Percentiles rank a stretch among this genome's conserved stretches.
phyloP scores from a whole-genome alignment of 1,284 basidiomycete species.

The Tylopilus sp. region DNA sequence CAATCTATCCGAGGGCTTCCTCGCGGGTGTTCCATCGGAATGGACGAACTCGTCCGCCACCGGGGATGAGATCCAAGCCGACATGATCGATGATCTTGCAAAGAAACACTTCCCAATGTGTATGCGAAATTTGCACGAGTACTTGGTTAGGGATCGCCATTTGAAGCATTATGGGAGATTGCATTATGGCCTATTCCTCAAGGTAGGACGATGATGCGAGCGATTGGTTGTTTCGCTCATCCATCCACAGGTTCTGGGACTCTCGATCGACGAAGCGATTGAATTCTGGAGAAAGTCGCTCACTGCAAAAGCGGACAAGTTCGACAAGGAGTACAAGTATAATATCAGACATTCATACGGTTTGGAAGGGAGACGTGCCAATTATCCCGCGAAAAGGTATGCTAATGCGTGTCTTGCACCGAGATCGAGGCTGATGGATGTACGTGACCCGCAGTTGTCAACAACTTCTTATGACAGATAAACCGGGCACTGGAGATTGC shows the following conservation, averaged over 20 bases:
- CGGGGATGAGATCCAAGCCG: slow-evolving; percentile 77
- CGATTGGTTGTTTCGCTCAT: neutral
- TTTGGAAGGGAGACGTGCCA: slow-evolving; percentile 89
- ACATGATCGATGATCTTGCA: slow-evolving; percentile 90
- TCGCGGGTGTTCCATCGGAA: slow-evolving; percentile 85
- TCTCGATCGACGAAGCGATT: slow-evolving; percentile 94
- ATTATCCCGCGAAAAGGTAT: slow-evolving; percentile 91
- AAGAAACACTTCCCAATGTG: slow-evolving; percentile 92
- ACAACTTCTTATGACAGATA: slow-evolving; percentile 79
- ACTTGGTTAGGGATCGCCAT: slow-evolving; percentile 75
- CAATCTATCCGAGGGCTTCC: slow-evolving; percentile 92
- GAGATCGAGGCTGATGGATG: neutral
- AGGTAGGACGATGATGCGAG: slow-evolving; percentile 50
- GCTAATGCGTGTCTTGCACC: slow-evolving; percentile 14
- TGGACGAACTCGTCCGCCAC: slow-evolving; percentile 59
- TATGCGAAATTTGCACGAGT: slow-evolving; percentile 90
- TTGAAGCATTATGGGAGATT: slow-evolving; percentile 91
- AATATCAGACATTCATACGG: slow-evolving; percentile 97
- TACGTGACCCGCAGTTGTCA: slow-evolving; percentile 65
- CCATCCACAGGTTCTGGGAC: slow-evolving; percentile 71
- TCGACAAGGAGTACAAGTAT: slow-evolving; percentile 97
- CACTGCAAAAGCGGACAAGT: slow-evolving; percentile 80
- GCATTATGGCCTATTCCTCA: slow-evolving; percentile 94
- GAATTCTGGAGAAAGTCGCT: slow-evolving; percentile 93
- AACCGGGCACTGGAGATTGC: slow-evolving; percentile 69